Conservation (phyloP, 2,329 filamentous ascomycete genomes). For the Huntiella omanensis region DNA sequence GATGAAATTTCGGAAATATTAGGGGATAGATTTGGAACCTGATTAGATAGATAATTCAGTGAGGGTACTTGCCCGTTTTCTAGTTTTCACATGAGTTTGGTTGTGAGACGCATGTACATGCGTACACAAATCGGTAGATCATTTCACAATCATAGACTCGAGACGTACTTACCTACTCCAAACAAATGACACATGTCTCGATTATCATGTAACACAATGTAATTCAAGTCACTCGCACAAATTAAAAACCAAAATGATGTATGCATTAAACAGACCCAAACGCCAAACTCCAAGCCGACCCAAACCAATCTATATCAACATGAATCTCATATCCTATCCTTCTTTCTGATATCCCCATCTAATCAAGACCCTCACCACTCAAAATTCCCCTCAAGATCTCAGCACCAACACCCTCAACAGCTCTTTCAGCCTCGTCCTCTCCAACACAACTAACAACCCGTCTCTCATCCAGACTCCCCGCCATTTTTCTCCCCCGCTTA, state of each 20-base stretch:
- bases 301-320: neutral
- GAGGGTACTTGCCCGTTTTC: too few species aligned
- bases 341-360: constrained; percentile 1
- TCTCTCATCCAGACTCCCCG: constrained; percentile 48
- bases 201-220: neutral
- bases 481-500: constrained; percentile 43
- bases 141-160: too few species aligned
- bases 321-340: neutral
- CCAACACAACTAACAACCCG: constrained; percentile 60
- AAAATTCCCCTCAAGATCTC: constrained; percentile 45
- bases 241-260: neutral
- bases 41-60: too few species aligned
- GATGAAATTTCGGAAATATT: too few species aligned
- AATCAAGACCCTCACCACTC: constrained; percentile 40
- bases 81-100: too few species aligned
- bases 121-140: too few species aligned
- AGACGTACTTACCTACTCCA: too few species aligned
- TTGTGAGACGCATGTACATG: too few species aligned
- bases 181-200: too few species aligned
- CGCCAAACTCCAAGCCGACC: neutral
- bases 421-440: constrained; percentile 58
- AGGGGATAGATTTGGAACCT: too few species aligned
- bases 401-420: constrained; percentile 42
- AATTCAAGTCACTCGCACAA: neutral
- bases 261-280: neutral